Percentiles rank a stretch among this genome's conserved stretches.
These are phyloP conservation scores for Apium graveolens DNA, from an alignment of 129 eudicot species.

Conservation along the genomic window DNA sequence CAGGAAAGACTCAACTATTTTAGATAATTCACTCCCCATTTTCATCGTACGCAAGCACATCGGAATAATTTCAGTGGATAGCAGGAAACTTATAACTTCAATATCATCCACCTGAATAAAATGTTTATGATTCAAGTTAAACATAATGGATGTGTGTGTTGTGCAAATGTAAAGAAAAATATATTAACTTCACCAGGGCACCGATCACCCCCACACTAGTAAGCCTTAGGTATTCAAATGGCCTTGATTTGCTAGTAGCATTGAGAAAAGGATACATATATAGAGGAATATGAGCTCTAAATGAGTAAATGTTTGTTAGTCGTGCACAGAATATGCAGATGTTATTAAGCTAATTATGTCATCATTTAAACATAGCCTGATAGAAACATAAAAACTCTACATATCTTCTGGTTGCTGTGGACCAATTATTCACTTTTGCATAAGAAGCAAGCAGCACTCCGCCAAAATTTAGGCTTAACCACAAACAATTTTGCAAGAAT, in stretches of 20 bases:
- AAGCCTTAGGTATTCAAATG: too few species aligned
- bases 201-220: too few species aligned
- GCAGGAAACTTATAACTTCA: too few species aligned
- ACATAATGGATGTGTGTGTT: neutral
- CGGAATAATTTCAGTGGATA: too few species aligned
- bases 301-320: slow-evolving; percentile 8
- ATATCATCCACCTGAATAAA: slow-evolving; percentile 80
- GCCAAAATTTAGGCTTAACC: neutral
- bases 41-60: slow-evolving; percentile 96
- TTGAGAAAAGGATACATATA: too few species aligned
- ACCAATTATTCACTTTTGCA: too few species aligned
- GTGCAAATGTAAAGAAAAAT: too few species aligned
- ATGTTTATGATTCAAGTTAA: slow-evolving; percentile 11
- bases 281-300: slow-evolving; percentile 98
- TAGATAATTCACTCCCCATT: slow-evolving; percentile 92
- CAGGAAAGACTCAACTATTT: slow-evolving; percentile 52
- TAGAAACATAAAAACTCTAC: too few species aligned
- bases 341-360: neutral
- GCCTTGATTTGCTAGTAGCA: too few species aligned
- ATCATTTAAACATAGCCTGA: too few species aligned
- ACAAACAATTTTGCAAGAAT: neutral
- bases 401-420: too few species aligned
- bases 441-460: neutral
- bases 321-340: neutral
- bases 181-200: too few species aligned